A percentile compares a stretch with the other conserved stretches of the same genome.
Evolutionary conservation across 1,284 basidiomycete genomes (phyloP).

Genomic region (Marasmius sp.): DNA sequence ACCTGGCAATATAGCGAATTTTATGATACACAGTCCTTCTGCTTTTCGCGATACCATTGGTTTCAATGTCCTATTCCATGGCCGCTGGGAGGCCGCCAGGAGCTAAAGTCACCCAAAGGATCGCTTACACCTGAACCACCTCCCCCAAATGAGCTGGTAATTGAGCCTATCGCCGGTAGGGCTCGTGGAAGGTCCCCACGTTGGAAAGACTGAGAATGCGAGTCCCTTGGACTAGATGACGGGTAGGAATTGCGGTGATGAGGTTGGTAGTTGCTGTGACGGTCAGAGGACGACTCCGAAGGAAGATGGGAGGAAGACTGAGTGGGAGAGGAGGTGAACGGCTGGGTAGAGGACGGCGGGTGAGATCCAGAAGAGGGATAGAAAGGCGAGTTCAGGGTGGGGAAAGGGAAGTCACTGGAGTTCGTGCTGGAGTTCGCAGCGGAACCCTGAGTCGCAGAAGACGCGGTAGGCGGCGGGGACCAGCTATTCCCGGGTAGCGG

Average conservation of each 20-base stretch:
- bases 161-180: neutral
- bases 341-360: neutral
- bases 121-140: neutral
- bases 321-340: neutral
- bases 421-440: neutral
- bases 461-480: neutral
- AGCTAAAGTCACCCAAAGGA: neutral
- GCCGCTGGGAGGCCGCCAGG: neutral
- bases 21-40: neutral
- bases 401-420: neutral
- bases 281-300: neutral
- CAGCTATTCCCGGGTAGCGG: neutral
- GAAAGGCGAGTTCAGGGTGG: slow-evolving; percentile 1
- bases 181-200: neutral
- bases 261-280: neutral
- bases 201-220: neutral
- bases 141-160: neutral
- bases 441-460: neutral
- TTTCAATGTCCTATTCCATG: neutral
- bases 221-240: neutral
- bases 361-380: neutral
- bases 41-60: neutral
- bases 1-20: neutral
- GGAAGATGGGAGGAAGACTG: neutral
- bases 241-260: neutral